These are phyloP conservation scores for Taphrina flavorubra DNA, from an alignment of 1,139 yeast genomes.

Conservation along the genomic window DNA sequence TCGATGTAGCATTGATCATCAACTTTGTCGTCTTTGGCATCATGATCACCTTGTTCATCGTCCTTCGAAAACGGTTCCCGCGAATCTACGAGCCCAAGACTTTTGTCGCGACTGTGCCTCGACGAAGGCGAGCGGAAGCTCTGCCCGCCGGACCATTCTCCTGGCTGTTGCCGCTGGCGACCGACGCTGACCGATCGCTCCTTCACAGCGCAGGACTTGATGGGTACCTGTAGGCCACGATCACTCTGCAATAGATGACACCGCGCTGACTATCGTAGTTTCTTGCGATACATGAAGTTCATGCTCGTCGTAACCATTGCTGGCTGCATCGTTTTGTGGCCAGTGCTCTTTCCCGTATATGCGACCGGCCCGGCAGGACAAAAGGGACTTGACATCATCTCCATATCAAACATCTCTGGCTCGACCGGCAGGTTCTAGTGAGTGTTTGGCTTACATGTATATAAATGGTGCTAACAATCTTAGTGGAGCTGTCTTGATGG, in stretches of 20 bases:
- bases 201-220: slow-evolving; percentile 84
- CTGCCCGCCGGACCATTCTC: slow-evolving; percentile 49
- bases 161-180: slow-evolving; percentile 53
- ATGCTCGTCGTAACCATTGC: slow-evolving; percentile 63
- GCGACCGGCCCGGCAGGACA: slow-evolving; percentile 74
- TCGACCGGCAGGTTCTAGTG: slow-evolving; percentile 35
- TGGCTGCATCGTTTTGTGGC: slow-evolving; percentile 72
- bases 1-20: slow-evolving; percentile 15
- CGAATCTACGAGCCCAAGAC: slow-evolving; percentile 85
- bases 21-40: slow-evolving; percentile 59
- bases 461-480: slow-evolving; percentile 52
- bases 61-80: slow-evolving; percentile 66
- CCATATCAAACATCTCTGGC: slow-evolving; percentile 66
- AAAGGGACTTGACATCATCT: slow-evolving; percentile 73
- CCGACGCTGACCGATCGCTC: slow-evolving; percentile 63
- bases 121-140: slow-evolving; percentile 53
- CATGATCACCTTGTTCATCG: slow-evolving; percentile 64
- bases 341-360: slow-evolving; percentile 83
- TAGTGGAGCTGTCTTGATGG: slow-evolving; percentile 68
- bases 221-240: slow-evolving; percentile 60
- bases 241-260: background rate
- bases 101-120: slow-evolving; percentile 58
- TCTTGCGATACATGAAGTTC: slow-evolving; percentile 73
- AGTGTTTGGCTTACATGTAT: slow-evolving; percentile 51
- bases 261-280: slow-evolving; percentile 49